phyloP scores from a whole-genome alignment of 768 basidiomycete species.

The Auriscalpium microsporum region DNA sequence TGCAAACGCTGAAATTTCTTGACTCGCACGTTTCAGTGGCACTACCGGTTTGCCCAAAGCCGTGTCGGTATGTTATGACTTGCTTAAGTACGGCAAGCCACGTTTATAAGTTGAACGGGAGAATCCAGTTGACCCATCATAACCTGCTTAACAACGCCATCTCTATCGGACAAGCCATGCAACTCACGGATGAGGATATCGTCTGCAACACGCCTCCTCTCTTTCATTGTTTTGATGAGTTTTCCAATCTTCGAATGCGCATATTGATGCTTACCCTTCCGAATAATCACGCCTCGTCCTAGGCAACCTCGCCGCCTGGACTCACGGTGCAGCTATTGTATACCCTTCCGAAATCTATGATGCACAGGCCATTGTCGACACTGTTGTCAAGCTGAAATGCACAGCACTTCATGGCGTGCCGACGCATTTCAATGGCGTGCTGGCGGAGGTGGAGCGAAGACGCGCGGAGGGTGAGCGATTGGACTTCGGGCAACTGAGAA shows the following conservation, averaged over 20 bases:
- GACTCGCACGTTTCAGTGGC: slow-evolving; percentile 38
- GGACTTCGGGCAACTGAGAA: slow-evolving; percentile 49
- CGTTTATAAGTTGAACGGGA: neutral
- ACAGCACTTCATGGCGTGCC: slow-evolving; percentile 81
- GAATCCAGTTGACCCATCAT: slow-evolving; percentile 57
- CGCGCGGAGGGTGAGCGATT: slow-evolving; percentile 34
- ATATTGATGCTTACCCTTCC: neutral
- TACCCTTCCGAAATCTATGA: slow-evolving; percentile 64
- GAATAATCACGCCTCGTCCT: slow-evolving; percentile 56
- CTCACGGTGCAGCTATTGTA: slow-evolving; percentile 63
- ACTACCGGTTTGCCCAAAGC: slow-evolving; percentile 80
- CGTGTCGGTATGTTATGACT: slow-evolving; percentile 50
- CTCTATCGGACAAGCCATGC: slow-evolving; percentile 65
- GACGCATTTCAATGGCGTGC: slow-evolving; percentile 73
- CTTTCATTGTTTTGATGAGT: slow-evolving; percentile 89
- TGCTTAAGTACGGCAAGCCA: neutral
- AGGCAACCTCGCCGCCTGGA: slow-evolving; percentile 75
- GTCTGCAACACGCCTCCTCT: slow-evolving; percentile 78
- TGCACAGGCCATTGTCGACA: slow-evolving; percentile 59
- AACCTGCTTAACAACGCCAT: slow-evolving; percentile 75
- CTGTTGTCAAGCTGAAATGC: slow-evolving; percentile 59
- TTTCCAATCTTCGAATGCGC: neutral
- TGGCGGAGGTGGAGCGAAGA: slow-evolving; percentile 56
- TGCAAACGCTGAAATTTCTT: neutral
- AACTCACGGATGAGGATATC: slow-evolving; percentile 52